A percentile compares a stretch with the other conserved stretches of the same genome.
Conservation (phyloP, 306 rosid genomes). For the Cucumis cinereus region DNA sequence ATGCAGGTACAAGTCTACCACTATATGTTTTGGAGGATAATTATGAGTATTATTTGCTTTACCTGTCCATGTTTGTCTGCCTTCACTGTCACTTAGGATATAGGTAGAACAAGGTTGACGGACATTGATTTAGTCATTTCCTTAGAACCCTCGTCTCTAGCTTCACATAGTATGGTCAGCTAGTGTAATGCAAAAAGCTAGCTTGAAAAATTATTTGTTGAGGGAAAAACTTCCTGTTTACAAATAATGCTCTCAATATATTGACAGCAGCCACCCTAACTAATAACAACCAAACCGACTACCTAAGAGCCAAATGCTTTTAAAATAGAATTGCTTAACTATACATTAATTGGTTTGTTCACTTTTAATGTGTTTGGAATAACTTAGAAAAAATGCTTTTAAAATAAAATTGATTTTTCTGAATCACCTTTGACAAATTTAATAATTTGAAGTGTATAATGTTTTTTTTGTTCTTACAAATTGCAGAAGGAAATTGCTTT, state of each 20-base stretch:
- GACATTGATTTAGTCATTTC: not conserved
- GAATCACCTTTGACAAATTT: too few species aligned
- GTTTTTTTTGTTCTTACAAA: conserved; percentile 10
- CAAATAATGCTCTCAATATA: too few species aligned
- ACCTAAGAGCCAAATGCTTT: too few species aligned
- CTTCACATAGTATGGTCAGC: not conserved
- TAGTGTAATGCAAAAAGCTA: not conserved
- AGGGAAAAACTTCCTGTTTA: too few species aligned
- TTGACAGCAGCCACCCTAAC: too few species aligned
- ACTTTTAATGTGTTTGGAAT: not conserved
- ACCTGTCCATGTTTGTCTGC: too few species aligned
- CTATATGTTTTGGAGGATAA: not conserved
- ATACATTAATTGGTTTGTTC: not conserved
- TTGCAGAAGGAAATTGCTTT: conserved; percentile 92
- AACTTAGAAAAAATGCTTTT: too few species aligned
- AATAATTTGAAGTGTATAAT: not conserved
- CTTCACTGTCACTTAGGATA: not conserved
- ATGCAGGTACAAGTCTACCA: conserved; percentile 13
- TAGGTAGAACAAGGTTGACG: not conserved
- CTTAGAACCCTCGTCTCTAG: not conserved
- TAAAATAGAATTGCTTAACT: not conserved
- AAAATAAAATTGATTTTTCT: too few species aligned
- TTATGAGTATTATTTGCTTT: too few species aligned
- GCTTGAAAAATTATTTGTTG: too few species aligned
- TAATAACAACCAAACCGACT: too few species aligned